Conservation (phyloP, 345 rosid genomes). For the Clausena lansium region DNA sequence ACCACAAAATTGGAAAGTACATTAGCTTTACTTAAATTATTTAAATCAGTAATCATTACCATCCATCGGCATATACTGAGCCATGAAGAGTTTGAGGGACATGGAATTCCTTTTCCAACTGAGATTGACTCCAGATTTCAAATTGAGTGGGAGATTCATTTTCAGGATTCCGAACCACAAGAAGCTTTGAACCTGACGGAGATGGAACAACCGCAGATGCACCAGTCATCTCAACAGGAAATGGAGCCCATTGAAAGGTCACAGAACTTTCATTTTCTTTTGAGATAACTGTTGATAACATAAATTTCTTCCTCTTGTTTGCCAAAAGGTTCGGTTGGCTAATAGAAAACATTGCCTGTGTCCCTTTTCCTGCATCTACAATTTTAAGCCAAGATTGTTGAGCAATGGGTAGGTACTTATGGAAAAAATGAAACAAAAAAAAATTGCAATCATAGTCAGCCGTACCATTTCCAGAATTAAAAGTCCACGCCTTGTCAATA, state of each 20-base stretch:
- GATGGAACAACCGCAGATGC: conserved; percentile 73
- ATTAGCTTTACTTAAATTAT: not conserved
- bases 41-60: conserved; percentile 41
- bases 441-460: not conserved
- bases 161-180: conserved; percentile 72
- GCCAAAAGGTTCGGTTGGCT: conserved; percentile 84
- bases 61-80: conserved; percentile 77
- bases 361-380: conserved; percentile 41
- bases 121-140: conserved; percentile 80
- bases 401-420: not conserved
- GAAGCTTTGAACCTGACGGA: conserved; percentile 80
- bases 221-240: conserved; percentile 80
- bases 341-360: conserved; percentile 70
- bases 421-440: not conserved
- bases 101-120: conserved; percentile 76
- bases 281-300: conserved; percentile 52
- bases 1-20: not conserved
- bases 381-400: conserved; percentile 7
- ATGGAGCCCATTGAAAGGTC: conserved; percentile 71
- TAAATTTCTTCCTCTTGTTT: conserved; percentile 65
- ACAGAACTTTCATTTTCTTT: conserved; percentile 38
- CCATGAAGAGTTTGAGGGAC: conserved; percentile 81
- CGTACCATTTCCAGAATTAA: conserved; percentile 54
- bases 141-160: conserved; percentile 74
- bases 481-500: conserved; percentile 84